These are phyloP conservation scores for Colletotrichum lentis DNA, from an alignment of 2,329 filamentous ascomycete species.

Conservation along the genomic window DNA sequence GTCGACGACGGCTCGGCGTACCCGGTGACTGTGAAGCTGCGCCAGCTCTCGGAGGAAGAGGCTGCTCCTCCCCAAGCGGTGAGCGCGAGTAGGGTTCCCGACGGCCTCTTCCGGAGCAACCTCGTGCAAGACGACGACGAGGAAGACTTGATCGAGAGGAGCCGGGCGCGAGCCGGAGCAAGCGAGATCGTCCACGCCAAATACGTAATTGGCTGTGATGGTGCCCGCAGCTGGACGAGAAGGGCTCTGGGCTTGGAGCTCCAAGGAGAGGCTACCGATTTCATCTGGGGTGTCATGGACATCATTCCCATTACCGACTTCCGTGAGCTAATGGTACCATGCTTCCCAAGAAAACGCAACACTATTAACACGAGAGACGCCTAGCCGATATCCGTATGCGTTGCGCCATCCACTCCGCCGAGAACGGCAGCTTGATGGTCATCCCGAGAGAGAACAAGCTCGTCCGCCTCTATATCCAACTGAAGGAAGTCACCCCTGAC, in stretches of 20 bases:
- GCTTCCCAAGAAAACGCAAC: neutral
- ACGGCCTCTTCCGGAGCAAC: constrained; percentile 69
- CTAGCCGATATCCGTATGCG: constrained; percentile 62
- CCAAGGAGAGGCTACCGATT: constrained; percentile 62
- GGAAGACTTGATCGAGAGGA: constrained; percentile 45
- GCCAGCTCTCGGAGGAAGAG: constrained; percentile 66
- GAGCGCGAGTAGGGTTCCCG: constrained; percentile 51
- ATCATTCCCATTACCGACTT: constrained; percentile 57
- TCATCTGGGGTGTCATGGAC: constrained; percentile 57
- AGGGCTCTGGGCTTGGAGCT: constrained; percentile 64
- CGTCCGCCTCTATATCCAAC: constrained; percentile 71
- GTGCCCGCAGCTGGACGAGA: constrained; percentile 72
- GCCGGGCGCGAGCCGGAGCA: constrained; percentile 45
- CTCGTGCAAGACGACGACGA: constrained; percentile 65
- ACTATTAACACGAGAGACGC: neutral
- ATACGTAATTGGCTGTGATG: constrained; percentile 74
- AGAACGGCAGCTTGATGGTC: constrained; percentile 67
- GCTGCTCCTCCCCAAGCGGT: constrained; percentile 53
- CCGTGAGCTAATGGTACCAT: constrained; percentile 38
- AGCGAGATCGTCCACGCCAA: constrained; percentile 61
- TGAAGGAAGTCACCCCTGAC: constrained; percentile 58
- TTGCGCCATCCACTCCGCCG: constrained; percentile 65
- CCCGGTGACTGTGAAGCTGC: constrained; percentile 67
- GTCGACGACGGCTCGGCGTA: constrained; percentile 62
- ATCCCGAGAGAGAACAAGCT: constrained; percentile 71